Conservation (phyloP, 129 eudicot species). For the Lactuca saligna region DNA sequence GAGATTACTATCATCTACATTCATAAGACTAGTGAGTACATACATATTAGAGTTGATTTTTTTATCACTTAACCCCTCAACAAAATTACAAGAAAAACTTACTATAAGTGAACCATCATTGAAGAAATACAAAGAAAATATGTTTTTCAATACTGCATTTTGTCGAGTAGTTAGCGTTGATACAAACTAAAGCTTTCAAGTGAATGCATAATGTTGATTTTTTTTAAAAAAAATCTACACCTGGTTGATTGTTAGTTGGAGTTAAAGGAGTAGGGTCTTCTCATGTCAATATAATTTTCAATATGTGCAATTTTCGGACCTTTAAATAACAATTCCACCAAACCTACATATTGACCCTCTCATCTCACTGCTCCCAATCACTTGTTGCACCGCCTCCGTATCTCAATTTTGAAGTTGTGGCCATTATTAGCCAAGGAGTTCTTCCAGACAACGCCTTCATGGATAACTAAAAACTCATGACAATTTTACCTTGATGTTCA, state of each 20-base stretch:
- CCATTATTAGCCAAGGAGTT: no score
- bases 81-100: conserved; percentile 12
- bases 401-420: no score
- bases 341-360: no score
- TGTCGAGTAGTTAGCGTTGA: no score
- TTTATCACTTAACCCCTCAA: conserved; percentile 65
- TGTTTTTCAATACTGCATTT: no score
- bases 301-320: not conserved
- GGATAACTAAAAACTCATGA: no score
- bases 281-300: conserved; percentile 17
- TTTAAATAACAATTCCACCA: no score
- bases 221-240: conserved; percentile 70
- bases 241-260: conserved; percentile 55
- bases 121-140: conserved; percentile 1
- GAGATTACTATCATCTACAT: conserved; percentile 77
- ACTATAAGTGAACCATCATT: conserved; percentile 13
- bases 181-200: no score
- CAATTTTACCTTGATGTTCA: conserved; percentile 67
- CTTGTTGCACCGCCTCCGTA: no score
- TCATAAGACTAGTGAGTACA: conserved; percentile 94
- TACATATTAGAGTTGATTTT: conserved; percentile 67
- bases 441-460: no score
- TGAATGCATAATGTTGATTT: conserved; percentile 39
- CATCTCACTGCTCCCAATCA: no score
- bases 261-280: conserved; percentile 72